Base-by-base conservation (phyloP, 2,329 filamentous ascomycete genomes). In the Aspergillus niger region DNA sequence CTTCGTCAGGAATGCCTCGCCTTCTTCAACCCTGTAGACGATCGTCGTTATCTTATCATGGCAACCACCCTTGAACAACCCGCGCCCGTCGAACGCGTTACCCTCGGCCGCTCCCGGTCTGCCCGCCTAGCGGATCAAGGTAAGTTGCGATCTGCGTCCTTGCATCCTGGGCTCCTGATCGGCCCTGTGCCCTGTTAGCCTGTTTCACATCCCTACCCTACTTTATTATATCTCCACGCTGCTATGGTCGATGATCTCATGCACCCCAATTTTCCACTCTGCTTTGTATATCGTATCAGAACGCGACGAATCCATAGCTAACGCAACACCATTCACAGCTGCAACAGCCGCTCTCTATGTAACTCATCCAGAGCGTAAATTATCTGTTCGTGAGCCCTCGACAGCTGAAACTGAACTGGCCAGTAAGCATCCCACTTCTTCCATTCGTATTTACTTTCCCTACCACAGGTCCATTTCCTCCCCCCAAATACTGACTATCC, bases 281-380 rank as follows among this genome's bases (percentile, higher is more conserved):
- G 5, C 32, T 13, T 36, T 36, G 32, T 36, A 36, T 36, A 13
- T 11, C 17, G 38, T 20, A 20, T 2, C 20, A 20, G 20, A 2
- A 20, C 20, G 20, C 20, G 20, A 20, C 20, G 30, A 26, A 20
- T 13, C 22, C 32, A 32, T 52, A 10, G 32, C 54, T 57, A 32
- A 55, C 26, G 20, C 28, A 47, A 36, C 39, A 8, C 15, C 8
- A 30, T 15, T 15, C 51, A 10, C 60, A 81, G 86, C 86, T 65
- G 86, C 86, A n/a, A 83, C 81, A 10, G 85, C 86, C 61, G 86
- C 86, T 5, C 75, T 89, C 13, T 85, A 85, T 70, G 83, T 79
- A 52, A 84, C 81, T 13, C 78, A 81, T 69, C 74, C 71, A 41
- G 72, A 72, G 68, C 72, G 71, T 38, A 75, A 68, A 60, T 52